Evolutionary conservation across 148 eudicot genomes (phyloP).

Genomic region (Chenopodium quinoa): DNA sequence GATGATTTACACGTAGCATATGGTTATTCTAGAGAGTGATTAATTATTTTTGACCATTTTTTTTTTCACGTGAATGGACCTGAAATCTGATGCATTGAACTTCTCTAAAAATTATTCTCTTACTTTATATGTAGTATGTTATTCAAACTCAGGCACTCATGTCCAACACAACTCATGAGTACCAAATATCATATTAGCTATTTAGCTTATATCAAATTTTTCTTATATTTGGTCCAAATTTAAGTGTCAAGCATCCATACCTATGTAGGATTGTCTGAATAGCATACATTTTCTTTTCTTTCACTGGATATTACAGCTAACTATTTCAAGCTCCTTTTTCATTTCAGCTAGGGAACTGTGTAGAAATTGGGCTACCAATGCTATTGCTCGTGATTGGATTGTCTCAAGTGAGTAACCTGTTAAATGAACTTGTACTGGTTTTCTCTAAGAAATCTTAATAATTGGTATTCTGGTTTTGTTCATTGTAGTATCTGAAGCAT

Average conservation of each 20-base stretch:
- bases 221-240: background rate
- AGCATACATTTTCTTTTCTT: background rate
- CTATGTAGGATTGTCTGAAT: background rate
- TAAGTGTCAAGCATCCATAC: background rate
- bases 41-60: background rate
- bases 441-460: background rate
- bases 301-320: background rate
- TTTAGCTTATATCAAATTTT: background rate
- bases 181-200: background rate
- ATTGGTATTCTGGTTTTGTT: constrained; percentile 15
- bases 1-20: background rate
- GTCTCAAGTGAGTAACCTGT: constrained; percentile 62
- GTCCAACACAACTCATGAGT: background rate
- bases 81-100: background rate
- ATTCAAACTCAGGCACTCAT: background rate
- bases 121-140: background rate
- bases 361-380: constrained; percentile 91
- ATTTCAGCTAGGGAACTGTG: constrained; percentile 83
- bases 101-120: background rate
- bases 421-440: background rate
- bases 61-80: background rate
- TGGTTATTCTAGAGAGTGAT: background rate
- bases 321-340: constrained; percentile 11
- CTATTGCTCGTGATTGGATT: constrained; percentile 75
- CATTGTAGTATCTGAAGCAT: constrained; percentile 88